Evolutionary conservation across 2,329 filamentous ascomycete genomes (phyloP), one percentile per base, ranked within the genome.

Genomic region (Hypoxylon sp.): DNA sequence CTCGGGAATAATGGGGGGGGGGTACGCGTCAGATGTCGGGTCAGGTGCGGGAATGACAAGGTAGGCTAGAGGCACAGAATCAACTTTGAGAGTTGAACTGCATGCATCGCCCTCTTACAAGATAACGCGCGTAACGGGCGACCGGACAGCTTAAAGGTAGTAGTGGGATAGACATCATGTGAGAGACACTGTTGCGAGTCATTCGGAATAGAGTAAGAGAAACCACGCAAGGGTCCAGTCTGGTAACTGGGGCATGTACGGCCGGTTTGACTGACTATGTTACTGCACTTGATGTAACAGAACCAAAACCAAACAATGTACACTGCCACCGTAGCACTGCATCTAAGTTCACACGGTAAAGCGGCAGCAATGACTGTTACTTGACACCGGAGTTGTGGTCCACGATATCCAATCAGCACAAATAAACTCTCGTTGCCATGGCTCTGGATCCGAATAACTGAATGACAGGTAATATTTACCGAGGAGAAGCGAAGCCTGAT

Each of bases 381-480:
- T 55, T 37, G 47, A 55, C 55, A 63, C 53, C 24, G 31, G 19
- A 31, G 42, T 39, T 24, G n/a, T n/a, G 26, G 39, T 33, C 10
- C 53, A 52, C 31, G 17, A 26, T 11, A 22, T 13, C 57, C 29
- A 37, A 47, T 57, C 24, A 35, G 22, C 13, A 19, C 31, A 17
- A 44, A 42, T n/a, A 5, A n/a, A 8, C 24, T 46, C 39, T 47
- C 53, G 48, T 33, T 8, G 47, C 61, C 48, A 65, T 66, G 44
- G 61, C 37, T 31, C 35, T 22, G 47, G 57, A 33, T 61, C 31
- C 11, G 52, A 53, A n/a, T 44, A 51, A 19, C 13, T 52, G 26
- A 58, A 37, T 29, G 52, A 53, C 47, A 50, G 29, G 10, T 5
- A 46, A 46, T 31, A 1, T 46, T 26, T 46, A n/a, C 33, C 22